Conservation (phyloP, 1,284 basidiomycete genomes). For the Exobasidium cylindrosporum region DNA sequence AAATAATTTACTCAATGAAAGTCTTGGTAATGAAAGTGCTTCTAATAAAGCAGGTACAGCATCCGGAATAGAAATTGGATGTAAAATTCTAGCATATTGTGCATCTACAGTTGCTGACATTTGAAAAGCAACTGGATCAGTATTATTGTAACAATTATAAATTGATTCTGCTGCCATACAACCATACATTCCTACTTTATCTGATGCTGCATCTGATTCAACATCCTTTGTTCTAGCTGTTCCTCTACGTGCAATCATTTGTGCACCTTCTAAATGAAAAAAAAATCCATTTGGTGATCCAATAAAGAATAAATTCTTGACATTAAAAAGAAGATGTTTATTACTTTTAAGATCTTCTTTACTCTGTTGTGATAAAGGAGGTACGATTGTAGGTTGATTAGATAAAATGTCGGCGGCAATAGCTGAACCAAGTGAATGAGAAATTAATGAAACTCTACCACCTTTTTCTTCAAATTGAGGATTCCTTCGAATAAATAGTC, state of each 20-base stretch:
- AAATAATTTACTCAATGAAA: constrained; percentile 51
- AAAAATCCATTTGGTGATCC: constrained; percentile 47
- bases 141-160: constrained; percentile 54
- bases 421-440: constrained; percentile 21
- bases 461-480: constrained; percentile 38
- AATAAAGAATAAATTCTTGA: constrained; percentile 46
- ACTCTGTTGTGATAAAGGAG: constrained; percentile 14
- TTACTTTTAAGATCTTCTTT: constrained; percentile 18
- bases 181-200: constrained; percentile 45
- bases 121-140: constrained; percentile 57
- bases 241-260: constrained; percentile 51
- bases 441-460: constrained; percentile 50
- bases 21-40: constrained; percentile 43
- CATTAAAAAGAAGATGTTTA: constrained; percentile 39
- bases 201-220: constrained; percentile 29
- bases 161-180: constrained; percentile 32
- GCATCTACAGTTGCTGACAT: constrained; percentile 55
- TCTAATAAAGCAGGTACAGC: constrained; percentile 48
- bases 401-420: constrained; percentile 31
- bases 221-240: constrained; percentile 26
- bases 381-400: constrained; percentile 45
- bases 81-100: constrained; percentile 52
- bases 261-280: constrained; percentile 51
- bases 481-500: constrained; percentile 50
- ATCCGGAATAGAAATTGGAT: constrained; percentile 53